Evolutionary conservation across 2,329 filamentous ascomycete genomes (phyloP), one percentile per base, ranked within the genome.

Genomic region (Pleoardoris graminearum): DNA sequence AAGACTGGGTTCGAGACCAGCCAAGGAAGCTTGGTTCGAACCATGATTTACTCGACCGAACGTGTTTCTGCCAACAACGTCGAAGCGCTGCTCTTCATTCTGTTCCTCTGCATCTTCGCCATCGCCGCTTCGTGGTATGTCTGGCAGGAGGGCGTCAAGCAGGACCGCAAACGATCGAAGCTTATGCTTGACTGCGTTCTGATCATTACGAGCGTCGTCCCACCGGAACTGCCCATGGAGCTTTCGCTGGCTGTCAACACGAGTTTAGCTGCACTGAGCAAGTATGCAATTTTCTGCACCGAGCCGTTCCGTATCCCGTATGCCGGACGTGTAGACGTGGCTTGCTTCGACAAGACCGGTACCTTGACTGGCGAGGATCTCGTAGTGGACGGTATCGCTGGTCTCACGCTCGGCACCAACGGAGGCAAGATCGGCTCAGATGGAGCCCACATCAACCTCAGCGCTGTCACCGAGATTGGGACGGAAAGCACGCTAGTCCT

Each of bases 1-100:
- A 97, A 97, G 83, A 99, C 94, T 48, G 94, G 94, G 11, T 99
- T 99, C 68, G 95, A 99, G 77, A 99, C 94, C 10, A 97, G 93
- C 51, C 95, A 99, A 76, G 94, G 94, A 58, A 97, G 91, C 75
- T 84, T 99, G 54, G 94, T 99, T 55, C 89, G 94, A 57, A 99
- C 94, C 62, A 99, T 99, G 94, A 99, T 99, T 68, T 99, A 96
- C 79, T 97, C 95, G 1, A 99, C 94, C 1, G 94, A 99, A 75
- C 91, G 93, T 61, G 93, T 99, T 21, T 97, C 93, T n/a, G 94
- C 94, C 64, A 97, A 97, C 78, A 97, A 99, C 69, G 87, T 87
- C 38, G 94, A 99, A 76, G 94, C 94, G 1, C 79, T 99, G n/a
- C 82, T 96, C 55, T 99, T 99, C 79, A 99, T 99, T 61, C 82